These are phyloP conservation scores for Leccinum subatratum DNA, from an alignment of 1,284 basidiomycete species.

Conservation along the genomic window DNA sequence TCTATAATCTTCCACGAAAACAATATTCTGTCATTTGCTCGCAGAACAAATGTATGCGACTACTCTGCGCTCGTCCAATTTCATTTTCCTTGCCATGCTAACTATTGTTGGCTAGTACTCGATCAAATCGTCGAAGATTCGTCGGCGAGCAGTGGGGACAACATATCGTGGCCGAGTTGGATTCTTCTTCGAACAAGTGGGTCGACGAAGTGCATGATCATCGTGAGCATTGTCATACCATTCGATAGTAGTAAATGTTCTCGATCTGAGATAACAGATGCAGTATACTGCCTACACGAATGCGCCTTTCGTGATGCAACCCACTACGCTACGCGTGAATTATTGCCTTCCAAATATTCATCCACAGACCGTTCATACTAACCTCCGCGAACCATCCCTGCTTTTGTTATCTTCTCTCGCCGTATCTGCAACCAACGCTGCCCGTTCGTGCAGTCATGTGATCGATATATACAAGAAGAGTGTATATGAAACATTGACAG, in stretches of 20 bases:
- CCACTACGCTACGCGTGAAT: constrained; percentile 53
- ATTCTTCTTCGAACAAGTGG: constrained; percentile 75
- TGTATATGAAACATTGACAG: no score
- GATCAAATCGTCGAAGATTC: constrained; percentile 64
- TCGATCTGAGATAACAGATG: constrained; percentile 5
- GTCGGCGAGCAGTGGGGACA: constrained; percentile 61
- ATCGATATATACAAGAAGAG: constrained; percentile 49
- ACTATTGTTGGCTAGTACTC: constrained; percentile 30
- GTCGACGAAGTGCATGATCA: constrained; percentile 68
- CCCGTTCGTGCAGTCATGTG: constrained; percentile 70
- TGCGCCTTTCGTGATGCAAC: constrained; percentile 61
- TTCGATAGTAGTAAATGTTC: background rate
- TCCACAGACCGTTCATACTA: constrained; percentile 80
- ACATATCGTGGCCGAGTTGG: constrained; percentile 68
- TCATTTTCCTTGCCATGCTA: constrained; percentile 1
- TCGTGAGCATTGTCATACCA: constrained; percentile 37
- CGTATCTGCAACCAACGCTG: constrained; percentile 77
- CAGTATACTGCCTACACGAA: constrained; percentile 66
- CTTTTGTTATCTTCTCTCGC: constrained; percentile 69
- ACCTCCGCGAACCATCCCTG: constrained; percentile 52
- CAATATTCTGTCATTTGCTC: constrained; percentile 58
- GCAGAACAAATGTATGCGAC: constrained; percentile 48
- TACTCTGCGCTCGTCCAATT: constrained; percentile 8
- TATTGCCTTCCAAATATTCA: constrained; percentile 71
- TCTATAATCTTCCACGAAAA: constrained; percentile 50